Percentiles rank a stretch among this genome's conserved stretches.
Conservation (phyloP, 2,329 filamentous ascomycete species). For the Didymella segeticola region DNA sequence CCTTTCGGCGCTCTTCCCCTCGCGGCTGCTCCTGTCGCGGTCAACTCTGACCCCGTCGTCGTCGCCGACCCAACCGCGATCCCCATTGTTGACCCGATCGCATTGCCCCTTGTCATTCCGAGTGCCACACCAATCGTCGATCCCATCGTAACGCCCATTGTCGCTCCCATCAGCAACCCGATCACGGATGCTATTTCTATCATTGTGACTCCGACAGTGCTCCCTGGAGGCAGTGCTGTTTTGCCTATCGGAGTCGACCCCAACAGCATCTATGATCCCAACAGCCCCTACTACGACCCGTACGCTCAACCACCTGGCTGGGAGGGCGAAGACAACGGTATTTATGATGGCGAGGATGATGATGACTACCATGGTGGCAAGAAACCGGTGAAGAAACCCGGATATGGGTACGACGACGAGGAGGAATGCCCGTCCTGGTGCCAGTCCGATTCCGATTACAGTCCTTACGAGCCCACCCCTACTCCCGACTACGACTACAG, state of each 20-base stretch:
- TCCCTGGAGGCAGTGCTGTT: background rate
- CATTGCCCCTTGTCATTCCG: background rate
- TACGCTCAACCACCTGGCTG: conserved; percentile 13
- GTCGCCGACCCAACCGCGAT: background rate
- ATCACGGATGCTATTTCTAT: background rate
- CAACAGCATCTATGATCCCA: conserved; percentile 10
- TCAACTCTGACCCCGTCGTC: background rate
- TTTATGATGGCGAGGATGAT: conserved; percentile 21
- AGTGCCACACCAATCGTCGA: background rate
- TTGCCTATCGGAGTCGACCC: conserved; percentile 3
- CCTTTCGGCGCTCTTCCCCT: background rate
- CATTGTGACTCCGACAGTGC: background rate
- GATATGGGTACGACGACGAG: conserved; percentile 6
- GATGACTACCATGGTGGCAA: background rate
- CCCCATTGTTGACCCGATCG: background rate
- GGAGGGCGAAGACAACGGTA: conserved; percentile 16
- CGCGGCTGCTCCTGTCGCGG: background rate
- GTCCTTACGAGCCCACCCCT: conserved; percentile 3
- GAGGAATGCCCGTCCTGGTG: conserved; percentile 26
- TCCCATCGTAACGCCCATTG: background rate
- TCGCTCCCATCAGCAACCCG: background rate
- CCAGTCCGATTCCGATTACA: conserved; percentile 5
- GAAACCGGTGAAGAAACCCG: background rate
- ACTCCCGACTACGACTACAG: conserved; percentile 4
- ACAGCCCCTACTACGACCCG: conserved; percentile 11